Conservation (phyloP, 352 stramenopile species). For the Blastocystis sp. region DNA sequence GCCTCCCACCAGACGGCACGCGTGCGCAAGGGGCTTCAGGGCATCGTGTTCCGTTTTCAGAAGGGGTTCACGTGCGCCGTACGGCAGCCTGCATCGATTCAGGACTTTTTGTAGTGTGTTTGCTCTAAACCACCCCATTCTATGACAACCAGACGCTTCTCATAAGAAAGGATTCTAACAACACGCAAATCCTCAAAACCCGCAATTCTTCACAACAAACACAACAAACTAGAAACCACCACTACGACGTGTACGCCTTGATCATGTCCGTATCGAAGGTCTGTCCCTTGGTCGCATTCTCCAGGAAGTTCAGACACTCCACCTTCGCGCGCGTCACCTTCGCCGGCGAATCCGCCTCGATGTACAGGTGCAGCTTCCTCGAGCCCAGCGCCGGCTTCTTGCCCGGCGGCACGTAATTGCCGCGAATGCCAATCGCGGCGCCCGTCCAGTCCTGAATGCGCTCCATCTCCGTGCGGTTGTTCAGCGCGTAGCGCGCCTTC, state of each 20-base stretch:
- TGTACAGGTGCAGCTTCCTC: slow-evolving; percentile 79
- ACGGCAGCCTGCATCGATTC: slow-evolving; percentile 6
- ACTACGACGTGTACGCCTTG: slow-evolving; percentile 48
- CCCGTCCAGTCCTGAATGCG: slow-evolving; percentile 83
- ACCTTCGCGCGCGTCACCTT: slow-evolving; percentile 70
- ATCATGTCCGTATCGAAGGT: slow-evolving; percentile 64
- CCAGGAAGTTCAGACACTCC: slow-evolving; percentile 73
- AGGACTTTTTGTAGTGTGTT: slow-evolving; percentile 55
- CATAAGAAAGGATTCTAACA: background rate
- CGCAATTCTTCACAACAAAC: background rate
- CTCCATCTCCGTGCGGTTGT: slow-evolving; percentile 74
- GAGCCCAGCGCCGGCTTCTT: slow-evolving; percentile 81
- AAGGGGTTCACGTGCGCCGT: slow-evolving; percentile 58
- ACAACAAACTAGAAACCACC: slow-evolving; percentile 5
- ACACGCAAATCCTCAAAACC: background rate
- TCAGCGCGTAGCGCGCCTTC: slow-evolving; percentile 80
- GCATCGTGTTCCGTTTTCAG: slow-evolving; percentile 52
- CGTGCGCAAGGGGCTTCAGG: slow-evolving; percentile 13
- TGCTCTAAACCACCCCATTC: slow-evolving; percentile 31
- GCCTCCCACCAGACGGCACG: background rate
- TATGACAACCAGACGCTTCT: background rate
- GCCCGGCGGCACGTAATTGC: slow-evolving; percentile 82
- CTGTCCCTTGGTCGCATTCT: slow-evolving; percentile 72
- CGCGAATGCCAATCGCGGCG: slow-evolving; percentile 82
- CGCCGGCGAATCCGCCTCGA: slow-evolving; percentile 71